Percentiles rank a stretch among this genome's conserved stretches.
Evolutionary conservation across 495 filamentous ascomycete genomes (phyloP).

Genomic region (Podospora anserina): DNA sequence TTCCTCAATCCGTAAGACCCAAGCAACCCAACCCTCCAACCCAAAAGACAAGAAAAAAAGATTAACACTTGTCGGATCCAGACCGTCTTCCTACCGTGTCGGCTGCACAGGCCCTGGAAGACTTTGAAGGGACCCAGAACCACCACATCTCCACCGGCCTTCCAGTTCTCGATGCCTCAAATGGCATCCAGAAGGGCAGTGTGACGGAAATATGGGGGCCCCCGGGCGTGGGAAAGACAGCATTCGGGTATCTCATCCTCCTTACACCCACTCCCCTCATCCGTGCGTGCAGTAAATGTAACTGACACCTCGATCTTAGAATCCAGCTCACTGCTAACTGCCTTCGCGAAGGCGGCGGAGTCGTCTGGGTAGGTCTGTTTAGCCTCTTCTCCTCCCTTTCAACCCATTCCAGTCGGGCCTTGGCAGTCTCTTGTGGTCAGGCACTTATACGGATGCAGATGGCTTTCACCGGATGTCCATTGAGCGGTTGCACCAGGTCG

Average conservation of each 20-base stretch:
- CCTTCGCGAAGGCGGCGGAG: constrained; percentile 57
- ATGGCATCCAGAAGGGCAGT: constrained; percentile 69
- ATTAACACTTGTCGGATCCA: constrained; percentile 25
- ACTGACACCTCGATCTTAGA: constrained; percentile 37
- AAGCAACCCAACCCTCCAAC: neutral
- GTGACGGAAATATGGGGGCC: constrained; percentile 89
- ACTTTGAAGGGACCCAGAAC: constrained; percentile 45
- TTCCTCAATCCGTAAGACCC: constrained; percentile 18
- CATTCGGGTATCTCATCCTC: constrained; percentile 59
- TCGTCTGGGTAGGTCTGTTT: constrained; percentile 82
- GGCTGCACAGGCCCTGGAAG: constrained; percentile 76
- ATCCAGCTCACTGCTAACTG: constrained; percentile 66
- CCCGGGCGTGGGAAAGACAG: constrained; percentile 82
- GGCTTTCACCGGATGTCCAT: constrained; percentile 34
- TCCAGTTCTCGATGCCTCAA: constrained; percentile 52
- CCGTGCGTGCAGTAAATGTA: neutral
- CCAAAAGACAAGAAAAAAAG: neutral
- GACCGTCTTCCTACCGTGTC: constrained; percentile 84
- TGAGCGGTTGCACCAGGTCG: constrained; percentile 26
- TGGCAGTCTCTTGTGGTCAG: neutral
- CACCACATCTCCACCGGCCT: constrained; percentile 67
- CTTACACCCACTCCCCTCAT: constrained; percentile 2
- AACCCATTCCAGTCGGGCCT: neutral
- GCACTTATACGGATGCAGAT: constrained; percentile 29
- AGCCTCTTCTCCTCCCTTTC: constrained; percentile 12